Evolutionary conservation across 1,284 basidiomycete genomes (phyloP).

Genomic region (Boletus holoroseus): DNA sequence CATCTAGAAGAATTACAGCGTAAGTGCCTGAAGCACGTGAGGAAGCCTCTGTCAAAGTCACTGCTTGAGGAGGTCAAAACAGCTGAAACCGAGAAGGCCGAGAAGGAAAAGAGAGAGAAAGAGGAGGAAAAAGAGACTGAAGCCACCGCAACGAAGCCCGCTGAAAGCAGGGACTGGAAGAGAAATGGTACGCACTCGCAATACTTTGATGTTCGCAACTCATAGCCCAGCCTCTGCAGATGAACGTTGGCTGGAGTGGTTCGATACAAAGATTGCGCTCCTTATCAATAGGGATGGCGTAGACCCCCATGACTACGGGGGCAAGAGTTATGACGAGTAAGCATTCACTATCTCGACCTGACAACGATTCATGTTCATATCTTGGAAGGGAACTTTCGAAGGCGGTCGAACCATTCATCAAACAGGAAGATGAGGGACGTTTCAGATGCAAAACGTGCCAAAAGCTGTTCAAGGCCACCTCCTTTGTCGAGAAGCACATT

Average conservation of each 20-base stretch:
- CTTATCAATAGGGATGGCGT: constrained; percentile 70
- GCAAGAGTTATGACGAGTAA: constrained; percentile 84
- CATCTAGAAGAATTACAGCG: constrained; percentile 91
- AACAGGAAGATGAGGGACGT: constrained; percentile 92
- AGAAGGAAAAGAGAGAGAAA: constrained; percentile 36
- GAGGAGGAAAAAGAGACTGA: constrained; percentile 34
- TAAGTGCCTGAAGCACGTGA: constrained; percentile 87
- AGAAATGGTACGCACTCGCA: constrained; percentile 51
- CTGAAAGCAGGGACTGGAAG: constrained; percentile 56
- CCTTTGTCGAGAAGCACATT: constrained; percentile 94
- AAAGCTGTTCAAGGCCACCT: constrained; percentile 92
- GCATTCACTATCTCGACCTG: constrained; percentile 31
- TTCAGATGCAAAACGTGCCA: constrained; percentile 92
- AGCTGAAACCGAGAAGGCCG: constrained; percentile 40
- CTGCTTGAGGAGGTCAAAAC: constrained; percentile 53
- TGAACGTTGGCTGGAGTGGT: constrained; percentile 80
- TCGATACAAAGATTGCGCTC: constrained; percentile 78
- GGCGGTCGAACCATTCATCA: constrained; percentile 72
- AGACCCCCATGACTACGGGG: constrained; percentile 82
- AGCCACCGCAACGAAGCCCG: constrained; percentile 16
- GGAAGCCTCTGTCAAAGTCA: constrained; percentile 62
- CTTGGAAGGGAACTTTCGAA: constrained; percentile 68
- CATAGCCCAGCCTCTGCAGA: constrained; percentile 43
- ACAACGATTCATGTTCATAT: constrained; percentile 12
- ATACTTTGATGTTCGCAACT: constrained; percentile 14